Conservation (phyloP, 179 eudicot genomes). For the Pouteria campechiana region DNA sequence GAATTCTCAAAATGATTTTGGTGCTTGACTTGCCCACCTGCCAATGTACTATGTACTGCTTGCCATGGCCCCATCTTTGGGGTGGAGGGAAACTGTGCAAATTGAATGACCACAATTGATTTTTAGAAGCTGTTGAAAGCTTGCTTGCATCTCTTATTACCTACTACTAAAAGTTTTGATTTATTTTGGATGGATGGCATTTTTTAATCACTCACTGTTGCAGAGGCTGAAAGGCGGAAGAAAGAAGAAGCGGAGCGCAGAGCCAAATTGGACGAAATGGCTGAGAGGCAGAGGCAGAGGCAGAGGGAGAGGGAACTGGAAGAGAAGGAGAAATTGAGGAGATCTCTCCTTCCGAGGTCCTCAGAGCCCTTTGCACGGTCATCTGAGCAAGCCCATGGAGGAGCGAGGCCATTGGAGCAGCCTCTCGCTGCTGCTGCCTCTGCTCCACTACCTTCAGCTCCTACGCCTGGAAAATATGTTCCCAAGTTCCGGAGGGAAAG, state of each 20-base stretch:
- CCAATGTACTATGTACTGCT: too few species aligned
- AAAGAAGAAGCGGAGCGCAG: constrained; percentile 70
- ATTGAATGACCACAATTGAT: too few species aligned
- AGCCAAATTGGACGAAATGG: constrained; percentile 76
- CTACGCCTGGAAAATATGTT: constrained; percentile 52
- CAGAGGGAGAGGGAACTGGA: constrained; percentile 79
- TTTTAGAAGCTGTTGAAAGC: too few species aligned
- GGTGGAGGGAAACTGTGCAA: too few species aligned
- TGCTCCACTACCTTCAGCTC: constrained; percentile 22
- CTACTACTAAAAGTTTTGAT: too few species aligned
- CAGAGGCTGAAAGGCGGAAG: constrained; percentile 76
- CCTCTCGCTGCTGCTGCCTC: constrained; percentile 23
- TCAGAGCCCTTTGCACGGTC: constrained; percentile 4
- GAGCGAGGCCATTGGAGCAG: constrained; percentile 18
- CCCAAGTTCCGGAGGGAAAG: constrained; percentile 28
- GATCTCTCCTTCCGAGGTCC: constrained; percentile 28
- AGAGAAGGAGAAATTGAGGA: constrained; percentile 49
- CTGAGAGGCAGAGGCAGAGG: constrained; percentile 76
- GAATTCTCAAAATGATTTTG: too few species aligned
- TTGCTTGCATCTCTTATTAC: too few species aligned
- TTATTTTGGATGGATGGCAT: neutral
- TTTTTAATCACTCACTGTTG: neutral
- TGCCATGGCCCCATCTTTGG: too few species aligned
- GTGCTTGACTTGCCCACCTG: too few species aligned
- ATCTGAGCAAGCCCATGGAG: constrained; percentile 14